Conservation (phyloP, 139 green algal genomes). For the Ostreobium quekettii region DNA sequence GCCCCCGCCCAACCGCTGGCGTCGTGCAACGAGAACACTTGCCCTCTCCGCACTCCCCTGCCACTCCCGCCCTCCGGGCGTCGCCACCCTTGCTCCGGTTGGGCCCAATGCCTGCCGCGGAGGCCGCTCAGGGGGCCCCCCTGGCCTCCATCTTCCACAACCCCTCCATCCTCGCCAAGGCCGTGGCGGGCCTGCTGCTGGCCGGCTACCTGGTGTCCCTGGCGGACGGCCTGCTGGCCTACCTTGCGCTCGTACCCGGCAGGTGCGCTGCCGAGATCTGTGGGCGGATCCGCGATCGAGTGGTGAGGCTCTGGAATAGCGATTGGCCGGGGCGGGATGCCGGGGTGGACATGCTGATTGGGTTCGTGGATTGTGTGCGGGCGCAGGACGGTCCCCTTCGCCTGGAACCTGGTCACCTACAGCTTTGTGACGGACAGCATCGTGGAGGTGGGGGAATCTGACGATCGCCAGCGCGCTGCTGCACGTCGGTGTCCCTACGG, state of each 20-base stretch:
- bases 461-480: background rate
- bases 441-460: constrained; percentile 29
- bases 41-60: too few relatives aligned
- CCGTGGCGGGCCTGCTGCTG: background rate
- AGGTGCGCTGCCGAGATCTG: constrained; percentile 18
- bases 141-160: too few relatives aligned
- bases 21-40: too few relatives aligned
- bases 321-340: background rate
- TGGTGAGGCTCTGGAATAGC: too few relatives aligned
- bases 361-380: background rate
- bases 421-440: constrained; percentile 35
- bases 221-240: constrained; percentile 23
- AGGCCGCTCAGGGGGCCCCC: too few relatives aligned
- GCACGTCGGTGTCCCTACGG: background rate
- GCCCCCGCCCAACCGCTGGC: too few relatives aligned
- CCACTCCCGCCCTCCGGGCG: too few relatives aligned
- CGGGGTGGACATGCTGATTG: background rate
- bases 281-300: background rate
- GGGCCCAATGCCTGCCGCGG: too few relatives aligned
- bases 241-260: constrained; percentile 44
- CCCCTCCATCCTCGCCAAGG: background rate
- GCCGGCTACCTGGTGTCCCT: constrained; percentile 18
- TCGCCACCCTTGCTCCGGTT: too few relatives aligned
- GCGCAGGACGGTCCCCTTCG: constrained; percentile 39
- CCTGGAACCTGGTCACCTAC: constrained; percentile 48